Evolutionary conservation across 768 basidiomycete genomes (phyloP).

Genomic region (Naganishia friedmannii): DNA sequence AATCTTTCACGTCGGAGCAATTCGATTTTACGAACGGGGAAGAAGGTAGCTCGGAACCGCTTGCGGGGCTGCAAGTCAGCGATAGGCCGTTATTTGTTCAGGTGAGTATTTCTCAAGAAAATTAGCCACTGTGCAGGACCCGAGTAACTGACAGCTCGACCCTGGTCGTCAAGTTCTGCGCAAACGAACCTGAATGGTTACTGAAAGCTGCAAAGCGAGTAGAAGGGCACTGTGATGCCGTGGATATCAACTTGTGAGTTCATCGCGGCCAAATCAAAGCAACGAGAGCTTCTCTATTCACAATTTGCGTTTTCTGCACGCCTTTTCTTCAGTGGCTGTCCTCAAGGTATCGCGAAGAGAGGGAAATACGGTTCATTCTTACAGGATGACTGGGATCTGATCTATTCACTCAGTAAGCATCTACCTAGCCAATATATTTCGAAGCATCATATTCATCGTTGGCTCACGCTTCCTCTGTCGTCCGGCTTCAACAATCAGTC

Average conservation of each 20-base stretch:
- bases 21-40: conserved; percentile 58
- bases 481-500: conserved; percentile 58
- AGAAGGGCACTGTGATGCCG: conserved; percentile 78
- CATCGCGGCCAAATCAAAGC: neutral
- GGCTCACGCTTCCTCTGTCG: neutral
- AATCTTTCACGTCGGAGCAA: conserved; percentile 24
- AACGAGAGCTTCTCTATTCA: too few species aligned
- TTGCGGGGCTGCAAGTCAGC: conserved; percentile 49
- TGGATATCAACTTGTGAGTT: conserved; percentile 88
- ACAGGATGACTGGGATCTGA: conserved; percentile 91
- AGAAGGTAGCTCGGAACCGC: conserved; percentile 64
- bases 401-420: conserved; percentile 69
- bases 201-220: conserved; percentile 73
- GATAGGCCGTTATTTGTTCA: conserved; percentile 87
- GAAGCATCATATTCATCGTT: neutral
- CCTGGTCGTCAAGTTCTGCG: conserved; percentile 64
- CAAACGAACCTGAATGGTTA: conserved; percentile 76
- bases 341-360: conserved; percentile 86
- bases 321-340: conserved; percentile 56
- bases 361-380: conserved; percentile 87
- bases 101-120: conserved; percentile 38
- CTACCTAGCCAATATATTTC: neutral
- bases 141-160: neutral
- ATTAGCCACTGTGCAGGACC: too few species aligned
- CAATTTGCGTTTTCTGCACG: neutral